Conservation (phyloP, 2,329 filamentous ascomycete genomes). For the Colletotrichum viniferum region DNA sequence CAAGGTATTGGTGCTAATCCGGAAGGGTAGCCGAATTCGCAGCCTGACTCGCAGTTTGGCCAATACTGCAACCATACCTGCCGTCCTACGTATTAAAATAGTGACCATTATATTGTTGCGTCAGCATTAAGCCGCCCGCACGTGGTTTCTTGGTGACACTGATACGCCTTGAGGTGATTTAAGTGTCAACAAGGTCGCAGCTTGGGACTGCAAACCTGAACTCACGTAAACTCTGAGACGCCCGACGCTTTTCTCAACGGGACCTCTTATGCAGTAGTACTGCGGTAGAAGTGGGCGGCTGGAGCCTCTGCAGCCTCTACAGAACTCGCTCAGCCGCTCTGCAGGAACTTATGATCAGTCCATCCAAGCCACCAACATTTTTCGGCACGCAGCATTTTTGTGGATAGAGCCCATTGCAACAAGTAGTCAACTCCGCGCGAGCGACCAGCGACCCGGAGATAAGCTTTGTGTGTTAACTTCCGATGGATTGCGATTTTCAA, state of each 20-base stretch:
- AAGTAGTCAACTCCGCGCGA: neutral
- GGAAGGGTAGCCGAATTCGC: neutral
- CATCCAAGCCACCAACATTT: neutral
- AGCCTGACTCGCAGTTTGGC: conserved; percentile 2
- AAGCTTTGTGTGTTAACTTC: neutral
- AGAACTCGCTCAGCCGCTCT: neutral
- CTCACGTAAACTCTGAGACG: neutral
- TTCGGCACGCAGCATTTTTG: neutral
- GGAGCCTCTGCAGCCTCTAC: neutral
- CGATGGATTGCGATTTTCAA: neutral
- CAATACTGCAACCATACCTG: conserved; percentile 2
- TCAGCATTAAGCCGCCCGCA: neutral
- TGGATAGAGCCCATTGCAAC: neutral
- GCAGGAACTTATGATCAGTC: neutral
- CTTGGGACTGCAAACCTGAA: neutral
- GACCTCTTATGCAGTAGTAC: neutral
- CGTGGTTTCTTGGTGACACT: neutral
- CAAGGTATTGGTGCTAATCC: neutral
- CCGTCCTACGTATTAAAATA: conserved; percentile 7
- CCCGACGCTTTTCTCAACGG: neutral
- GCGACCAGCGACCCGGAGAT: neutral
- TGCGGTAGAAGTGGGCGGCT: neutral
- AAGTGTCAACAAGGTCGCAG: neutral
- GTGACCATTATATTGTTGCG: neutral
- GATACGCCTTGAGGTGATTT: neutral